phyloP scores from a whole-genome alignment of 1,284 basidiomycete species.

The Leccinum variabile region DNA sequence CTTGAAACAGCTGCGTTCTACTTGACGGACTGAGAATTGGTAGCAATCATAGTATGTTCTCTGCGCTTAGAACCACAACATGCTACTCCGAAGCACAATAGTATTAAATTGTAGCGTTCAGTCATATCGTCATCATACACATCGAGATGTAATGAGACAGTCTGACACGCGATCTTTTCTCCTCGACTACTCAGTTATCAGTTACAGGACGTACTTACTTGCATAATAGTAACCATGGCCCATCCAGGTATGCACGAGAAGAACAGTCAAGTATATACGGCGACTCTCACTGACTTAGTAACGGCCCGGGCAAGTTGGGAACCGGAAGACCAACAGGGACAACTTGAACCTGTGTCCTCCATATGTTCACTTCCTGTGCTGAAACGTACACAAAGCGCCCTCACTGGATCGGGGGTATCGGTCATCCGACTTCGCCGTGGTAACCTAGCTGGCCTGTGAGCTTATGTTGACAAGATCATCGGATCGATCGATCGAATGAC shows the following conservation, averaged over 20 bases:
- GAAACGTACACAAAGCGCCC: background rate
- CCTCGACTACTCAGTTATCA: background rate
- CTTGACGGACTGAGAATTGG: no score
- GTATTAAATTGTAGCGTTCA: no score
- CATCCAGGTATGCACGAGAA: no score
- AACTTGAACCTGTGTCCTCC: no score
- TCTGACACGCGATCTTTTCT: background rate
- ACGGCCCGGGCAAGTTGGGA: background rate
- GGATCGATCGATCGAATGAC: no score
- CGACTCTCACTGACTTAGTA: background rate
- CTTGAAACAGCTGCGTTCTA: background rate
- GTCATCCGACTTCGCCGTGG: background rate
- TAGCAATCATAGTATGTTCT: no score
- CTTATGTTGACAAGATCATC: no score
- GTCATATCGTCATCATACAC: background rate
- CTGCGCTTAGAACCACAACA: no score
- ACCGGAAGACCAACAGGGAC: no score
- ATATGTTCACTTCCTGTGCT: background rate
- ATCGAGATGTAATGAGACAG: background rate
- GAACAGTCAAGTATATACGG: background rate
- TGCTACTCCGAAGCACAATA: no score
- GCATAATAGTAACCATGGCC: background rate
- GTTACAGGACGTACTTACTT: no score
- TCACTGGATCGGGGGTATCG: background rate
- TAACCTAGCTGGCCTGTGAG: no score